Base-by-base conservation (phyloP, 2,329 filamentous ascomycete genomes). In the Leptodontidium sp. region DNA sequence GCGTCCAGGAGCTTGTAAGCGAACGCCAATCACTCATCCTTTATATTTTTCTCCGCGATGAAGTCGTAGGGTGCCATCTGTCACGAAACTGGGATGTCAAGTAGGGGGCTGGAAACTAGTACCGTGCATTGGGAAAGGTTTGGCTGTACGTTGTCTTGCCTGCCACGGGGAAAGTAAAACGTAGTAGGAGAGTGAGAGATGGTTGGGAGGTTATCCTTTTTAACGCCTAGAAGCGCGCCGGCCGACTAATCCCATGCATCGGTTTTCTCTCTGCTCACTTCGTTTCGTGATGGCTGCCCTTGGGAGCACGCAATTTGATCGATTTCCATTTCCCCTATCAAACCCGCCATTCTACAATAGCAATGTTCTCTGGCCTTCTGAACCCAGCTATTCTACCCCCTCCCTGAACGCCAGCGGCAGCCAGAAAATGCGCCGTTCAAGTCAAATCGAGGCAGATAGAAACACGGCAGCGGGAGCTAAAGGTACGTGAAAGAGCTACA, bases 31-130 rank as follows among this genome's bases (percentile, higher is more conserved):
- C 43, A 14, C 43, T 47, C 43, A 47, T 47, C 43, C 43, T 47
- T 47, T 47, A 47, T 47, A 17, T 47, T 47, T 47, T 47, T 2
- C 43, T 47, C 43, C 14, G 43, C 43, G 43, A 47, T 47, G 17
- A 47, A 47, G 43, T 47, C 43, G 43, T 47, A 47, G 43, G 43
- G 43, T 47, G 43, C 43, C 43, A 47, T 47, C 14, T 47, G 43
- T 47, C 43, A 47, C 15, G 43, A 15, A n/a, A 47, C 14, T 47
- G 43, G 29, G 29, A 32, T 32, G 29, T 32, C 29, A 6, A n/a
- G 43, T 5, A 17, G 43, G 17, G 43, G 43, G 14, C 12, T 47
- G 43, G 43, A 14, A 47, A 17, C 43, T 17, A 47, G 14, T 47
- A 47, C 17, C 15, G 14, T 47, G 43, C 43, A 47, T 47, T 47